Conservation (phyloP, 2,329 filamentous ascomycete species). For the Ceratocystis variospora region DNA sequence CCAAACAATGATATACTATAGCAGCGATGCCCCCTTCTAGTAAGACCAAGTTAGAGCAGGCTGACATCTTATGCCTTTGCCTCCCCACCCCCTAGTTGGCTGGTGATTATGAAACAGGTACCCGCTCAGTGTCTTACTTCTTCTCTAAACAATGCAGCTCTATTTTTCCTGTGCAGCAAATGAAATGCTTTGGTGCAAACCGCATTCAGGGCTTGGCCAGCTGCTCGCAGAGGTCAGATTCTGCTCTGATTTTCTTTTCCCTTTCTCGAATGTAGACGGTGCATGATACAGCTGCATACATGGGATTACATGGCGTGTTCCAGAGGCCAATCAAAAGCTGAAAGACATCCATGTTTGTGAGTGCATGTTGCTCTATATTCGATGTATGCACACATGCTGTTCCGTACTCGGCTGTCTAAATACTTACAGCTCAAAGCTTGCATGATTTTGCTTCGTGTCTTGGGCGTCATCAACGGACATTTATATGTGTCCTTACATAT, state of each 20-base stretch:
- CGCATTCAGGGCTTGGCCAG: neutral
- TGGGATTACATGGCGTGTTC: neutral
- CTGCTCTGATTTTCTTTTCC: neutral
- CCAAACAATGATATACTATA: neutral
- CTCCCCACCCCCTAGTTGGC: neutral
- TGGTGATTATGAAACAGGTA: neutral
- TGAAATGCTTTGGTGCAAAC: neutral
- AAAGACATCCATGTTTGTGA: neutral
- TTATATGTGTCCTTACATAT: neutral
- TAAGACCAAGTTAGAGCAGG: neutral
- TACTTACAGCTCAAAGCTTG: neutral
- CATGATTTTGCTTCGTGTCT: neutral
- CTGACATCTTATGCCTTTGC: neutral
- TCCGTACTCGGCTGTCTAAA: neutral
- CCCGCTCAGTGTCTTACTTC: neutral
- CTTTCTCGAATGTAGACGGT: neutral
- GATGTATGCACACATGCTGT: neutral
- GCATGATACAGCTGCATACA: neutral
- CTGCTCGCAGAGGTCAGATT: neutral
- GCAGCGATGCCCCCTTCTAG: neutral
- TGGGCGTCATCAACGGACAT: neutral
- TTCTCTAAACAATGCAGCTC: neutral
- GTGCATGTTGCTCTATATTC: neutral
- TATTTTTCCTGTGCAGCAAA: neutral
- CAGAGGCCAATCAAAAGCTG: constrained; percentile 4